These are phyloP conservation scores for Kazachstania sp. DNA, from an alignment of 1,139 yeast genomes.

Conservation along the genomic window DNA sequence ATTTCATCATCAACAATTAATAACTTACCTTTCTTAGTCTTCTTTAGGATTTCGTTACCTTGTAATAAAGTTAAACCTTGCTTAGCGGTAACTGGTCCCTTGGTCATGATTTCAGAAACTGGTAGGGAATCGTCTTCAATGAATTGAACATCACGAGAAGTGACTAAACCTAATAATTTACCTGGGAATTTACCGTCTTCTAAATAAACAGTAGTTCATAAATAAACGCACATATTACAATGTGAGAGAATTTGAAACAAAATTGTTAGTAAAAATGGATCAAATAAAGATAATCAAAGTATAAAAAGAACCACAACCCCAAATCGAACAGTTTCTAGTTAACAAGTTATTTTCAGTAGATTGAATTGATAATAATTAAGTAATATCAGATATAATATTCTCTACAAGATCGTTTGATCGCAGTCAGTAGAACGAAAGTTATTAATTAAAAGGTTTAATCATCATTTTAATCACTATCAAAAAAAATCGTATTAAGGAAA, in stretches of 20 bases:
- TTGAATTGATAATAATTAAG: not conserved
- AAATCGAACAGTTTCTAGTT: not conserved
- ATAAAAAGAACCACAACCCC: too few species aligned
- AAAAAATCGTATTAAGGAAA: not conserved
- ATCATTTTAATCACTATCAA: slow-evolving; percentile 38
- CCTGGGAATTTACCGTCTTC: slow-evolving; percentile 84
- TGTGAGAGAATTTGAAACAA: not conserved
- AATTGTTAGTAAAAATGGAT: not conserved
- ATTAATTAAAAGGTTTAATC: slow-evolving; percentile 43
- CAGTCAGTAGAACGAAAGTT: slow-evolving; percentile 99
- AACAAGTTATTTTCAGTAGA: not conserved
- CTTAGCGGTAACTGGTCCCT: slow-evolving; percentile 71
- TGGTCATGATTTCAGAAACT: slow-evolving; percentile 82
- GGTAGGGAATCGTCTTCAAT: slow-evolving; percentile 59
- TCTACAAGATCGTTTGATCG: slow-evolving; percentile 99
- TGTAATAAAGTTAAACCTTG: slow-evolving; percentile 72
- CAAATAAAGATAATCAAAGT: not conserved
- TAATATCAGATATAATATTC: slow-evolving; percentile 38
- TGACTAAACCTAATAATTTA: slow-evolving; percentile 86
- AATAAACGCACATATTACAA: not conserved
- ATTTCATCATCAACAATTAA: slow-evolving; percentile 80
- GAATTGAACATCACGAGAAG: slow-evolving; percentile 96
- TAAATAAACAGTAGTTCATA: slow-evolving; percentile 23
- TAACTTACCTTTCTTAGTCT: slow-evolving; percentile 94
- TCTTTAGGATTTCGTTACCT: slow-evolving; percentile 85